These are phyloP conservation scores for Zymoseptoria ardabiliae DNA, from an alignment of 2,329 filamentous ascomycete genomes.

Conservation along the genomic window DNA sequence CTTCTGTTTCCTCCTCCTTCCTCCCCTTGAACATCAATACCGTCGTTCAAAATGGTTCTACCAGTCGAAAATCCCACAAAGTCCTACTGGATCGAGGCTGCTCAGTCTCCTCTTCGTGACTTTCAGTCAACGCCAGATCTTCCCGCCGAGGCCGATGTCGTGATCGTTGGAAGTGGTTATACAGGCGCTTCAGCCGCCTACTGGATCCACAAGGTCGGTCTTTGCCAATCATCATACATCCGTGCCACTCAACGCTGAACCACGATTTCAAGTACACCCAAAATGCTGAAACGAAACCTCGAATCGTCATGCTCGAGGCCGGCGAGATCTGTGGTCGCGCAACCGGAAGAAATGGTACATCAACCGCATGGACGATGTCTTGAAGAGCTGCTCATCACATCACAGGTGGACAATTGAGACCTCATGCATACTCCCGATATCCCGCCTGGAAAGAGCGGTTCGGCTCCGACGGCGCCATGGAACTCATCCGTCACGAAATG, in stretches of 20 bases:
- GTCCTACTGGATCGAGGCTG: conserved; percentile 23
- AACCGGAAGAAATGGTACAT: conserved; percentile 14
- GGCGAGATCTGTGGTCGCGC: conserved; percentile 15
- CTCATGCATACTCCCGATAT: conserved; percentile 28
- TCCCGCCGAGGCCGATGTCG: conserved; percentile 36
- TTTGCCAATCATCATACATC: too few relatives aligned
- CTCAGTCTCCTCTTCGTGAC: conserved; percentile 16
- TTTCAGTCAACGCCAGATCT: conserved; percentile 15
- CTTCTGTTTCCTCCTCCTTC: background rate
- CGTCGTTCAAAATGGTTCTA: conserved; percentile 11
- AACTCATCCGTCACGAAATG: conserved; percentile 23
- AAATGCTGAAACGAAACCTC: conserved; percentile 7
- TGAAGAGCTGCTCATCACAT: background rate
- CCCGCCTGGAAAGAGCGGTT: conserved; percentile 24
- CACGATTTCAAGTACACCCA: conserved; percentile 9
- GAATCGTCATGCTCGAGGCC: conserved; percentile 16
- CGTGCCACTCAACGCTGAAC: background rate
- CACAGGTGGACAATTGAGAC: conserved; percentile 21
- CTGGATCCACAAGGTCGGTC: conserved; percentile 26
- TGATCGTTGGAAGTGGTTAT: conserved; percentile 48
- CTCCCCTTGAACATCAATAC: background rate
- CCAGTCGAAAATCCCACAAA: conserved; percentile 15
- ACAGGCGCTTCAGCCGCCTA: conserved; percentile 28
- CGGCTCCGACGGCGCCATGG: conserved; percentile 24
- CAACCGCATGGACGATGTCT: background rate